Evolutionary conservation across 352 stramenopile species (phyloP).

Genomic region (Phytophthora pistaciae): DNA sequence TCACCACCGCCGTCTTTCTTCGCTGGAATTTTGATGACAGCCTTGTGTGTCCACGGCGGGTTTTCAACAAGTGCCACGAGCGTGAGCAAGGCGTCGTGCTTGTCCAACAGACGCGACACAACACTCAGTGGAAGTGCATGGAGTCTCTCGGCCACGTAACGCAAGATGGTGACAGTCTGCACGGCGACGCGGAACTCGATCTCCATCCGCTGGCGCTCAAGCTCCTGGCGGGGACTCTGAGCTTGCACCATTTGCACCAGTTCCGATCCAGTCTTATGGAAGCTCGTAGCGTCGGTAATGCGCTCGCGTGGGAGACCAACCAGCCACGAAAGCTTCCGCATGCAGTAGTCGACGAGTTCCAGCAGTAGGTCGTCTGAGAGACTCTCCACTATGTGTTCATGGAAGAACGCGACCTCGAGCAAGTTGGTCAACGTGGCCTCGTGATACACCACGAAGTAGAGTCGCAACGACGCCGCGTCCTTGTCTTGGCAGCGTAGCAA

Average conservation of each 20-base stretch:
- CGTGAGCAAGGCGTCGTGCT: conserved; percentile 95
- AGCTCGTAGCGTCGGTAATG: conserved; percentile 66
- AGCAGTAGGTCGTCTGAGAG: conserved; percentile 90
- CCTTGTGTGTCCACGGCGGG: conserved; percentile 95
- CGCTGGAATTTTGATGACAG: conserved; percentile 22
- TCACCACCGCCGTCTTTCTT: conserved; percentile 15
- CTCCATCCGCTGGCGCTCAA: conserved; percentile 80
- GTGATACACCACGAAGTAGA: conserved; percentile 96
- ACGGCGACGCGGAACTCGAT: conserved; percentile 91
- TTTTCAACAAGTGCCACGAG: conserved; percentile 96
- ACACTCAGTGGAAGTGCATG: conserved; percentile 88
- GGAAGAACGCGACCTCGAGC: conserved; percentile 90
- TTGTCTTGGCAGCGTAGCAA: conserved; percentile 57
- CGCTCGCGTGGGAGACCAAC: conserved; percentile 66
- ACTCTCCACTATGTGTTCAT: conserved; percentile 90
- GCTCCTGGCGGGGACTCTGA: conserved; percentile 64
- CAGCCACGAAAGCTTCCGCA: conserved; percentile 91
- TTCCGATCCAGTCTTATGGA: conserved; percentile 78
- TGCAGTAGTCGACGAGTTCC: conserved; percentile 95
- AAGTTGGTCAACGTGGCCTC: conserved; percentile 91
- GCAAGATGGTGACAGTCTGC: conserved; percentile 88
- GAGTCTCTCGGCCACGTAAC: conserved; percentile 92
- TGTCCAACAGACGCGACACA: conserved; percentile 94
- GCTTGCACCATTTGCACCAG: conserved; percentile 70
- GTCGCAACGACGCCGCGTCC: conserved; percentile 75